Evolutionary conservation across 139 green algal genomes (phyloP), one percentile per base, ranked within the genome.

Genomic region (Auxenochlorella protothecoides): DNA sequence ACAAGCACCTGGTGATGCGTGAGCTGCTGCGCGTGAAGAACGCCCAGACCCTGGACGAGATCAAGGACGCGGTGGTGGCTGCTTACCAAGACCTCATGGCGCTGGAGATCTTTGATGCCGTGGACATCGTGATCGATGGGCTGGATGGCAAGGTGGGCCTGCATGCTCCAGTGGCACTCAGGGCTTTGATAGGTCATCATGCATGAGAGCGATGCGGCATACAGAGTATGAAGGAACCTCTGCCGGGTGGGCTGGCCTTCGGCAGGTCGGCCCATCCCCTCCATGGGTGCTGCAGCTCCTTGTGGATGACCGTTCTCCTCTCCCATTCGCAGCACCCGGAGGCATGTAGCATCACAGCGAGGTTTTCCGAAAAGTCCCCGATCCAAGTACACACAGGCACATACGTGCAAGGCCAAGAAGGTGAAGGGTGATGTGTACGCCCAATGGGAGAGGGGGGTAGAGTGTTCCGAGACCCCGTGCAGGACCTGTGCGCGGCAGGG

Each of bases 31-130:
- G 67, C 12, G 70, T 93, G 15, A 72, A 83, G 55, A 68, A 81
- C 2, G 82, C 79, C 0, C 44, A 65, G n/a, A 89, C 83, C 0
- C 68, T 92, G 68, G 82, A 89, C 56, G 87, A 92, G 65, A 81
- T 93, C 53, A 82, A 90, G 61, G 69, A 81, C 10, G 80, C 74
- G 3, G 55, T 92, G 51, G 71, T 89, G 64, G 74, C 79, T 12
- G 82, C 79, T 5, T 80, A 84, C 11, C 65, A 75, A 5, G 73
- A 84, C 51, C 74, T 93, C 51, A 77, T 85, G 68, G 75, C 76
- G 72, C 74, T 92, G 66, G 82, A 84, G 59, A 75, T 89, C 2
- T 93, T 92, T 74, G 75, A 80, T 3, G 72, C 60, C 0, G 74
- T 93, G 5, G 76, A 87, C 6, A 68, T 91, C 5, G 65, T 88